phyloP scores from a whole-genome alignment of 352 stramenopile genomes.

The Globisporangium paddicum region DNA sequence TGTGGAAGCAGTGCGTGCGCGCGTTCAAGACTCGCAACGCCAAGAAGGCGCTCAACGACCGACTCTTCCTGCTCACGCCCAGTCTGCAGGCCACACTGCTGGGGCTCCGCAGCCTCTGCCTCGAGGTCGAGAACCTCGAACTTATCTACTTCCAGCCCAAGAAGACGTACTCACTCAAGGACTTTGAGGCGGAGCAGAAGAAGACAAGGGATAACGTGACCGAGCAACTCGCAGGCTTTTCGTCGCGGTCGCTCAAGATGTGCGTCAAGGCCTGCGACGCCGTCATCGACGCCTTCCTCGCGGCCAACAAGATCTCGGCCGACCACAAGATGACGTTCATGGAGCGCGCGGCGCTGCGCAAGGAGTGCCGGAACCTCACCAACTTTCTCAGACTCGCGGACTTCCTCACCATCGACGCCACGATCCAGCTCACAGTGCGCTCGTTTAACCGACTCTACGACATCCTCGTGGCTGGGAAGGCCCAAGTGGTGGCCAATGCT shows the following conservation, averaged over 20 bases:
- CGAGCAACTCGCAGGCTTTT: conserved; percentile 59
- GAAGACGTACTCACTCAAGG: conserved; percentile 74
- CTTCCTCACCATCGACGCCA: conserved; percentile 88
- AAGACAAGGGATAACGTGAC: conserved; percentile 45
- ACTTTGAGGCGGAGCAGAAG: conserved; percentile 79
- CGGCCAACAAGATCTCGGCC: conserved; percentile 88
- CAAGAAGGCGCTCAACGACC: conserved; percentile 72
- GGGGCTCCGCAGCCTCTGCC: conserved; percentile 63
- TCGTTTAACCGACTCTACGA: conserved; percentile 65
- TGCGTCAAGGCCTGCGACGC: conserved; percentile 89
- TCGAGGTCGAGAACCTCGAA: conserved; percentile 59
- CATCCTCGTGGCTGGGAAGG: conserved; percentile 47
- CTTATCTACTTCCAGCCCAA: conserved; percentile 63
- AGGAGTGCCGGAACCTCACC: conserved; percentile 89
- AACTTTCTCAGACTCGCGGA: conserved; percentile 92
- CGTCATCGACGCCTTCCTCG: conserved; percentile 91
- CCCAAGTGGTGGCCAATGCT: conserved; percentile 11
- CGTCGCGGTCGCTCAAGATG: conserved; percentile 61
- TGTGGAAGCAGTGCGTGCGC: conserved; percentile 90
- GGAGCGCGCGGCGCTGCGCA: conserved; percentile 89
- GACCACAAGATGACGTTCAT: conserved; percentile 97
- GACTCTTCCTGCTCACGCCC: conserved; percentile 88
- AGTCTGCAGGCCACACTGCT: conserved; percentile 82
- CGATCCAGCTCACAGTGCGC: conserved; percentile 81
- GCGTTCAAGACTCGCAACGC: conserved; percentile 84